Percentiles rank a stretch among this genome's conserved stretches.
These are phyloP conservation scores for Thielaviopsis euricoi DNA, from an alignment of 2,329 filamentous ascomycete genomes.

Conservation along the genomic window DNA sequence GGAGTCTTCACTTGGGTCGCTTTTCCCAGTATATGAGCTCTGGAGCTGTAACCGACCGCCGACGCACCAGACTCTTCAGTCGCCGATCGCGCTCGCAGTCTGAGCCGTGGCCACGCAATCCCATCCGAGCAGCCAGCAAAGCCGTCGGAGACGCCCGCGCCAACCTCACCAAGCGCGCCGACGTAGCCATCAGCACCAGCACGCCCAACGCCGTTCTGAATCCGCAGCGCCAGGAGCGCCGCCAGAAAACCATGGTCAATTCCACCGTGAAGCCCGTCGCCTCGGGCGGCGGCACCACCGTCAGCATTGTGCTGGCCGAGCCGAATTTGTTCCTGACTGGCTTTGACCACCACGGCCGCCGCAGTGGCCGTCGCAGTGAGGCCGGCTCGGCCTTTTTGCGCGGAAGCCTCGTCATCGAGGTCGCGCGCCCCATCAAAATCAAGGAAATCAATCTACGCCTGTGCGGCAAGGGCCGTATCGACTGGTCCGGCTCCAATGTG, in stretches of 20 bases:
- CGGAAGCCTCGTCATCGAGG: constrained; percentile 63
- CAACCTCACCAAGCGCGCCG: not conserved
- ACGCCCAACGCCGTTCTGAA: not conserved
- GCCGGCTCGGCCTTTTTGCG: constrained; percentile 72
- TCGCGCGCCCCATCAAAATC: constrained; percentile 83
- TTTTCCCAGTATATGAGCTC: not conserved
- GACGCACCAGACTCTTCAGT: not conserved
- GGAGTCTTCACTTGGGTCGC: not conserved
- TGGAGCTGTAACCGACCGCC: not conserved
- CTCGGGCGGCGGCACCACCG: constrained; percentile 56
- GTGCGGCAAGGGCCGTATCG: constrained; percentile 68
- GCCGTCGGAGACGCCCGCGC: not conserved
- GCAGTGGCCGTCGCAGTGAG: constrained; percentile 25
- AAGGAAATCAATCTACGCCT: constrained; percentile 83
- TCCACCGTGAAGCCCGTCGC: constrained; percentile 49
- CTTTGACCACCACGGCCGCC: constrained; percentile 54
- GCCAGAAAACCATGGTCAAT: constrained; percentile 20
- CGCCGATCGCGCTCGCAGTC: not conserved
- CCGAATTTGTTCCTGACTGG: constrained; percentile 67
- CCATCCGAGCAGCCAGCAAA: not conserved
- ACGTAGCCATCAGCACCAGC: not conserved
- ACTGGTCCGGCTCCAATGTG: constrained; percentile 94
- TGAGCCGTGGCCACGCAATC: not conserved
- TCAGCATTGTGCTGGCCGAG: constrained; percentile 60
- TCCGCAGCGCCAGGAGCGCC: not conserved